Base-by-base conservation (phyloP, 331 rosid genomes). In the Prunus yedoensis region DNA sequence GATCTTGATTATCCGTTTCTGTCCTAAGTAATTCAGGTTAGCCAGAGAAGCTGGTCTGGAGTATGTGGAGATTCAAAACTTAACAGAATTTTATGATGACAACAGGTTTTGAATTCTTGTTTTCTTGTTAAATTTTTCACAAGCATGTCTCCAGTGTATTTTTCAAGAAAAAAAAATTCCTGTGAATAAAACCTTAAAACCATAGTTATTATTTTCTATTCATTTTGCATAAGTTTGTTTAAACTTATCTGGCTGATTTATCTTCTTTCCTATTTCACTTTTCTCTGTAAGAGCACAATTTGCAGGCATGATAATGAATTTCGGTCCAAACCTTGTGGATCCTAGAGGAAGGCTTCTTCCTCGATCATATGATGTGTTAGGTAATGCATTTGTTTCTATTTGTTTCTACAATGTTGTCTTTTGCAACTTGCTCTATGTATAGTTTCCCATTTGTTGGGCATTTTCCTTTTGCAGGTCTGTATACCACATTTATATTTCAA, bases 11-110 rank as follows among this genome's bases (percentile, higher is more conserved):
- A 10, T 67, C 11, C 23, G 20, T 68, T 53, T 53, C 28, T 66
- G 23, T 73, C 27, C 65, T 57, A 10, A 75, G 75, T 49, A 73
- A 78, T 78, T 21, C 83, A 95, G 99, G 89, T 87, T 95, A 86
- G 99, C 96, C 41, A 88, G 99, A 85, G 99, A 92, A 89, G 94
- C 97, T 61, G 97, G 99, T 79, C 97, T 95, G 21, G 97, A 92
- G 88, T 95, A 89, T 60, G 88, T 92, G 32, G 99, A 95, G 86
- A 95, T 95, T 78, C 99, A 95, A 85, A 95, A 95, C 85, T 79
- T 92, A 77, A 92, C 97, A 0, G 99, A 95, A 56, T 95, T 92
- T 81, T 95, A 89, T 54, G 99, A 95, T 30, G 99, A 95, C 83
- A 93, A 89, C 86, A 92, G 99, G 99, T 95, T 63, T 77, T 61